phyloP scores from a whole-genome alignment of 2,329 filamentous ascomycete genomes.

The Aspergillus costaricaensis region DNA sequence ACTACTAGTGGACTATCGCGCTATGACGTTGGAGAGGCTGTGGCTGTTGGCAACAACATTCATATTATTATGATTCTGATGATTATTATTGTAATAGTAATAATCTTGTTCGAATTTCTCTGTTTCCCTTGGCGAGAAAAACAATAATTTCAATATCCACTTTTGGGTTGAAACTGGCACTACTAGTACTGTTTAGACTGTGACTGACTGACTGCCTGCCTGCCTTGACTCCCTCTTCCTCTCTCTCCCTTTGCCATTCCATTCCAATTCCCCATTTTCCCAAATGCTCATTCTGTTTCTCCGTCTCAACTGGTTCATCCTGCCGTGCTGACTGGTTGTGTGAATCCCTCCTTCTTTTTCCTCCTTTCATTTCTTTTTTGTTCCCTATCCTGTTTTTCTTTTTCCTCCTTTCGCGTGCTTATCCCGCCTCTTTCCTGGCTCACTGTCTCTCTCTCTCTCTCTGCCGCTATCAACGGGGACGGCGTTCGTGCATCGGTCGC shows the following conservation, averaged over 20 bases:
- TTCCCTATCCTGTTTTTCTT: constrained; percentile 1
- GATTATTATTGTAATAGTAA: too few species aligned
- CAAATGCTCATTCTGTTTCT: not conserved
- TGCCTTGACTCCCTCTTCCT: not conserved
- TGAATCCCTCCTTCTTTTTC: constrained; percentile 1
- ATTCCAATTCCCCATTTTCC: not conserved
- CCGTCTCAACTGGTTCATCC: not conserved
- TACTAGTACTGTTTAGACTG: not conserved
- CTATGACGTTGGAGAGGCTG: not conserved
- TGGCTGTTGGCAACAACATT: not conserved
- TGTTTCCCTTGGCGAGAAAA: not conserved
- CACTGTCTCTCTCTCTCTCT: not conserved
- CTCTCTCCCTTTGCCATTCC: not conserved
- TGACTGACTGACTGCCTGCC: not conserved
- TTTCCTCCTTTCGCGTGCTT: constrained; percentile 7
- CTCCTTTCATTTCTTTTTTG: not conserved
- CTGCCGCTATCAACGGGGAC: constrained; percentile 10
- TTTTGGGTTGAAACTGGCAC: not conserved
- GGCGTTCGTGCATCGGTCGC: constrained; percentile 16
- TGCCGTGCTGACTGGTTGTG: not conserved
- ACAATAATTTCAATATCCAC: not conserved
- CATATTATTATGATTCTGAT: too few species aligned
- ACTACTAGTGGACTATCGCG: not conserved
- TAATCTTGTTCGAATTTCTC: not conserved
- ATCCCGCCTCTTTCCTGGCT: not conserved